These are phyloP conservation scores for Diaporthe aspalathi DNA, from an alignment of 2,329 filamentous ascomycete genomes.

Conservation along the genomic window DNA sequence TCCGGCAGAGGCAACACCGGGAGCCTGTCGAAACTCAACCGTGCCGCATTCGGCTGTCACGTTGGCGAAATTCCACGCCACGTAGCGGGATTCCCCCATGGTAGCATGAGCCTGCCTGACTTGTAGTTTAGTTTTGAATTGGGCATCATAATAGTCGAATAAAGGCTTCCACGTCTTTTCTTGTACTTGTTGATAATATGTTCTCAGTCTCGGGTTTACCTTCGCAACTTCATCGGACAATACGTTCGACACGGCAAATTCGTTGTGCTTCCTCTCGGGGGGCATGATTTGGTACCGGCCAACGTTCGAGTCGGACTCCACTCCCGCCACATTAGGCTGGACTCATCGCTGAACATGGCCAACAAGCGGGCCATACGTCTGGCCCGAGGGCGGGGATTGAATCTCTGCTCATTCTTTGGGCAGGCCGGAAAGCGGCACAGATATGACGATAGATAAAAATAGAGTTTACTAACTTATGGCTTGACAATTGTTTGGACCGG, in stretches of 20 bases:
- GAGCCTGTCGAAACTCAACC: neutral
- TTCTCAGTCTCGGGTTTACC: neutral
- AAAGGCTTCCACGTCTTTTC: neutral
- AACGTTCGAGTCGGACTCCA: neutral
- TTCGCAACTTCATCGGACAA: neutral
- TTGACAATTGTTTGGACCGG: no score
- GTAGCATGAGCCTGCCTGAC: neutral
- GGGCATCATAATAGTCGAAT: neutral
- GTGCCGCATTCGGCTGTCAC: neutral
- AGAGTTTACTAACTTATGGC: no score
- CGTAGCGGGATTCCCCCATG: neutral
- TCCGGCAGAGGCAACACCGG: neutral
- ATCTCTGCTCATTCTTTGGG: no score
- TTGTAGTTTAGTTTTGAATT: neutral
- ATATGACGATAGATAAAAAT: no score
- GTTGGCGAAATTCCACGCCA: neutral
- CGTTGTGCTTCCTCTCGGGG: neutral
- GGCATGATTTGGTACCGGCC: neutral
- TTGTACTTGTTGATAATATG: neutral
- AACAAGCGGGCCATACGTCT: neutral
- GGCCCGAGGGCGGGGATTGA: neutral
- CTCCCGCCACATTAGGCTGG: neutral
- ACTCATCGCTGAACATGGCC: neutral
- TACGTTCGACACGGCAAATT: neutral
- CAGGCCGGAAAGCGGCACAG: no score